Conservation (phyloP, 2,329 filamentous ascomycete species). For the Calonectria pseudoturangicola region DNA sequence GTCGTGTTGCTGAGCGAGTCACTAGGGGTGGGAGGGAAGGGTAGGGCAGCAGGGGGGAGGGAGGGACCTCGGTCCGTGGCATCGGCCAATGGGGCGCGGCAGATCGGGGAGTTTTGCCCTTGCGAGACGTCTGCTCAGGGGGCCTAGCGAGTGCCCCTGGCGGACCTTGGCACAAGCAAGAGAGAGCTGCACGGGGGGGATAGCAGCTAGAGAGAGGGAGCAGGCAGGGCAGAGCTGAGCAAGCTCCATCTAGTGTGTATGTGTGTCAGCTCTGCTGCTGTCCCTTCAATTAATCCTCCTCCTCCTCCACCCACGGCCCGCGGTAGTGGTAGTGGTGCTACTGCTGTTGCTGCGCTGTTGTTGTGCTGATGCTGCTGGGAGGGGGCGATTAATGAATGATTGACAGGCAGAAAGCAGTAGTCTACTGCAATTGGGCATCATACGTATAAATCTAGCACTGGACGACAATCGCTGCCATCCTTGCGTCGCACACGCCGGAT, state of each 20-base stretch:
- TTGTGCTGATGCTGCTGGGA: too few species aligned
- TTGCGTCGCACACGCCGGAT: background rate
- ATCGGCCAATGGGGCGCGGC: conserved; percentile 26
- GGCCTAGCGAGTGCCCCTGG: conserved; percentile 13
- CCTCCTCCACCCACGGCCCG: background rate
- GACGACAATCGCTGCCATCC: conserved; percentile 4
- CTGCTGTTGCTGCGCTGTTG: too few species aligned
- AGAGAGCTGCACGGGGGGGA: background rate
- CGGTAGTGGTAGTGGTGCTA: background rate
- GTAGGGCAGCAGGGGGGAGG: background rate
- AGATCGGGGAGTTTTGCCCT: conserved; percentile 24
- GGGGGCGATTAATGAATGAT: background rate
- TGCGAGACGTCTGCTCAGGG: conserved; percentile 21
- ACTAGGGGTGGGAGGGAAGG: conserved; percentile 10
- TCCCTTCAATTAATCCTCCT: too few species aligned
- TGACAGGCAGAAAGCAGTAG: background rate
- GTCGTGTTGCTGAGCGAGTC: background rate
- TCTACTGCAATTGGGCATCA: background rate
- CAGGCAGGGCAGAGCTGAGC: conserved; percentile 11
- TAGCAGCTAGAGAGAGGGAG: background rate
- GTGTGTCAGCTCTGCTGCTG: conserved; percentile 8
- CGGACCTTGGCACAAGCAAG: conserved; percentile 8
- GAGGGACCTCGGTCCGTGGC: conserved; percentile 36
- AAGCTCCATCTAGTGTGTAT: background rate
- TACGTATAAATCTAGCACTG: background rate